Base-by-base conservation (phyloP, 805 yeast species). In the Danielia oregonensis region DNA sequence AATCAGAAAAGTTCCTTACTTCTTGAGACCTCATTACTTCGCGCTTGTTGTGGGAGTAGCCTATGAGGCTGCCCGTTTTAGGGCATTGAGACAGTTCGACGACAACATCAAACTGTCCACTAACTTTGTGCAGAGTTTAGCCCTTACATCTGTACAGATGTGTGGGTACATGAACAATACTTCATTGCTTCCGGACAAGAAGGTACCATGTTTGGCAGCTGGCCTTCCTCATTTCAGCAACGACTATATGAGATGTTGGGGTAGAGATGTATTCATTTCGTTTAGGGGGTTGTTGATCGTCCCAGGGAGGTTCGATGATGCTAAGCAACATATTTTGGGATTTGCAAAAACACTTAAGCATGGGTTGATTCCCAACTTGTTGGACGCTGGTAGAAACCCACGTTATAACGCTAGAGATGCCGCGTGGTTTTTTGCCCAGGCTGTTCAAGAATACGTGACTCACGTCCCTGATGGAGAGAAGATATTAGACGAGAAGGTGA, bases 211-310 rank as follows among this genome's bases (percentile, higher is more conserved):
- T 26, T 69, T 91, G 76, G 96, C 97, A 11, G 98, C 98, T 2
- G 98, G 97, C 1, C 70, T 91, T 41, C 98, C 98, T 2, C 97
- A 88, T 60, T 91, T 91, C 63, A 81, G 93, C 54, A 75, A 74
- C 39, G 87, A 83, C 44, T 89, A 84, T 59, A 88, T 91, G 96
- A 74, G 98, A 58, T 87, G 96, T 56, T 91, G 98, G 98, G 98
- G 98, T 15, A 75, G 98, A 54, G 98, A 91, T 60, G 95, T 88
- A 1, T 93, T 93, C 55, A 82, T 91, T 29, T 75, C 96, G 0
- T 70, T 84, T 27, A 69, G 96, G 41, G 98, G 98, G 0, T 67
- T 91, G 31, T 61, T 88, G 36, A 63, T 88, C 16, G 80, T 84
- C 1, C 75, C 96, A 0, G 89, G 83, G 8, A 70, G 97, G 36